Evolutionary conservation across 2,329 filamentous ascomycete species (phyloP), one percentile per base, ranked within the genome.

Genomic region (Ceratocystis smalleyi): DNA sequence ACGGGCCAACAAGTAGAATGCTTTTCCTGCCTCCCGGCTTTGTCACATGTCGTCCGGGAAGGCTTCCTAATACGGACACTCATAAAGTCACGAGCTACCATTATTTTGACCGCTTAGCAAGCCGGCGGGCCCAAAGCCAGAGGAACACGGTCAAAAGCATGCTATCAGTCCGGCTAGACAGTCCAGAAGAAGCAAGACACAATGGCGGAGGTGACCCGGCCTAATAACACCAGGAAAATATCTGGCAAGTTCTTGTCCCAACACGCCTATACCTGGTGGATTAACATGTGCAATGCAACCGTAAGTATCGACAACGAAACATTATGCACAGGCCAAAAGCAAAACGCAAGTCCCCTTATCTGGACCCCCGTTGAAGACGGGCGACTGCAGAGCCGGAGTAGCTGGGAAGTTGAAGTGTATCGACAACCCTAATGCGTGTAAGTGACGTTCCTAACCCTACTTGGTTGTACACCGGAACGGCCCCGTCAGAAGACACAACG

Each of bases 21-120:
- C 27, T 8, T n/a, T 57, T 17, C 24, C 3, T 22, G 12, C 49
- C 24, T 55, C 24, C 10, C 7, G 17, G 6, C 22, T 17, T 35
- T 57, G 54, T 57, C 54, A 57, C 54, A 57, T 57, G 54, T 57
- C 27, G 30, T 30, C 54, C 54, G 54, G 54, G 54, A 57, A 19
- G 30, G 54, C 54, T 57, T 57, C 54, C 54, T 30, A 57, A 57
- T 57, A 2, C 15, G 54, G 24, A 19, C 27, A 22, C 32, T n/a
- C 4, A 30, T 32, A 17, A n/a, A 57, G 54, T 57, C 54, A 57
- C 54, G 54, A 35, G 54, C 27, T 57, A 35, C 54, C 15, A 19
- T 40, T 6, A 32, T 57, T 57, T 32, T n/a, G 24, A 57, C 24
- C 17, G 30, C 54, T n/a, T 32, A 5, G 32, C 17, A 57, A 57